Conservation (phyloP, 192 early-diverging fungal species). For the Spizellomyces sp. region DNA sequence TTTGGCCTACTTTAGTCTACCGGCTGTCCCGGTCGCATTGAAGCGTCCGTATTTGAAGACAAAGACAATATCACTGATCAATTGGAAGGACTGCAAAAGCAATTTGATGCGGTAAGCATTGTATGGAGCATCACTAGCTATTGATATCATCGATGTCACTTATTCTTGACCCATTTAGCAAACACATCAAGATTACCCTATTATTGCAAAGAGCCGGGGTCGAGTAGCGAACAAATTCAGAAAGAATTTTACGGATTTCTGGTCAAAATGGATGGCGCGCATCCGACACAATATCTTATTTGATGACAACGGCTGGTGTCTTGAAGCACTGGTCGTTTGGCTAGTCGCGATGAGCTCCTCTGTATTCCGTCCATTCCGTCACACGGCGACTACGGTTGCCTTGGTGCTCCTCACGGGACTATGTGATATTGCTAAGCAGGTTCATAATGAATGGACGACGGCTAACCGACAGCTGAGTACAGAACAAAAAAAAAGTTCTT, state of each 20-base stretch:
- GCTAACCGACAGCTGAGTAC: constrained; percentile 72
- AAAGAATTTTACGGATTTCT: constrained; percentile 71
- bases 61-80: constrained; percentile 57
- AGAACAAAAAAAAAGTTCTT: constrained; percentile 49
- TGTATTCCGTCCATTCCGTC: constrained; percentile 84
- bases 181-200: constrained; percentile 70
- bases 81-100: constrained; percentile 61
- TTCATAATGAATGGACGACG: constrained; percentile 61
- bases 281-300: constrained; percentile 43
- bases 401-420: constrained; percentile 69
- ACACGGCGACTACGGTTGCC: constrained; percentile 77
- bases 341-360: constrained; percentile 58
- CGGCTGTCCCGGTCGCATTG: constrained; percentile 25
- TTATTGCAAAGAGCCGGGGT: constrained; percentile 61
- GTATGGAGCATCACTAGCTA: constrained; percentile 34
- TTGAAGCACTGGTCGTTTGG: constrained; percentile 46
- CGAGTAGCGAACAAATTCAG: constrained; percentile 60
- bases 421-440: constrained; percentile 65
- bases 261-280: constrained; percentile 40
- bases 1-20: constrained; percentile 13
- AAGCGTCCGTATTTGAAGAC: constrained; percentile 43
- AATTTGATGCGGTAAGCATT: constrained; percentile 55
- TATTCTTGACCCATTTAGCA: constrained; percentile 17
- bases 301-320: constrained; percentile 52
- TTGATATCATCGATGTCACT: constrained; percentile 1